These are phyloP conservation scores for Tricladium varicosporioides DNA, from an alignment of 2,329 filamentous ascomycete genomes.

Conservation along the genomic window DNA sequence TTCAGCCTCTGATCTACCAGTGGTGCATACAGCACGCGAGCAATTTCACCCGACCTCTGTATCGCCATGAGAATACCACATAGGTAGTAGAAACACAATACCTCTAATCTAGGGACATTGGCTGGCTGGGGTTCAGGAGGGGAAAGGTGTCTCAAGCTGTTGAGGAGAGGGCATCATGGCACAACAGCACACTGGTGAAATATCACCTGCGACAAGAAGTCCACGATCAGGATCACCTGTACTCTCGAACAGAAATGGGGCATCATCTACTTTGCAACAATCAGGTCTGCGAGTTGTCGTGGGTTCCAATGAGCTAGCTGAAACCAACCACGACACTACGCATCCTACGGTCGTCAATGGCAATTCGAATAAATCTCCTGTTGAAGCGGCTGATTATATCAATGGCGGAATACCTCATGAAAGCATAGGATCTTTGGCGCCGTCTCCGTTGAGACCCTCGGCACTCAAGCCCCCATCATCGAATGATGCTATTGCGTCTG, in stretches of 20 bases:
- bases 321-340: conserved; percentile 12
- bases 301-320: conserved; percentile 18
- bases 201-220: conserved; percentile 37
- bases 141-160: conserved; percentile 3
- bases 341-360: conserved; percentile 16
- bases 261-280: conserved; percentile 23
- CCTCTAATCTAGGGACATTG: conserved; percentile 2
- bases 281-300: conserved; percentile 30
- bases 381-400: conserved; percentile 33
- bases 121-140: neutral
- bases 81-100: conserved; percentile 10
- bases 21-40: neutral
- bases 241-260: conserved; percentile 21
- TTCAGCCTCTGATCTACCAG: neutral
- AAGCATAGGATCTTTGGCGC: conserved; percentile 6
- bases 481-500: conserved; percentile 15
- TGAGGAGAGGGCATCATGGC: conserved; percentile 23
- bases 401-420: conserved; percentile 32
- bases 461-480: conserved; percentile 18
- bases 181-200: conserved; percentile 32
- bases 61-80: conserved; percentile 13
- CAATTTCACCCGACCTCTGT: neutral
- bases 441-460: conserved; percentile 17
- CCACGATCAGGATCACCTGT: conserved; percentile 29
- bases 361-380: conserved; percentile 14